Evolutionary conservation across 176 grass and related monocot species (phyloP).

Genomic region (Eragrostis curvula): DNA sequence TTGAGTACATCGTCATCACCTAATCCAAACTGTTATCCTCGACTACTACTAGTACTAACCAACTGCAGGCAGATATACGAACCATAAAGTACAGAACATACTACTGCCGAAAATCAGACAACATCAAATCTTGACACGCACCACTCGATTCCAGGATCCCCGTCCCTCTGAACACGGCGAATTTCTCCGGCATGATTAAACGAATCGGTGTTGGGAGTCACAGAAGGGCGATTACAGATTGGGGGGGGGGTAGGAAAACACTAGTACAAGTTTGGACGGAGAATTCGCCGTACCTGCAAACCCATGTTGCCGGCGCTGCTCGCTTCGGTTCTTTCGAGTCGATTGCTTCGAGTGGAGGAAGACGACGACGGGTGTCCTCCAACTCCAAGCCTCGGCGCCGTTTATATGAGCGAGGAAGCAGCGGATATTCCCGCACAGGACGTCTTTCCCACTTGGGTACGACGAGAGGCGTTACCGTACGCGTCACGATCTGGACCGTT

Average conservation of each 20-base stretch:
- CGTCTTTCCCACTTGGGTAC: not conserved
- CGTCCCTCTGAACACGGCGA: not conserved
- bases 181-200: not conserved
- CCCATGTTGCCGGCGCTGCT: constrained; percentile 4
- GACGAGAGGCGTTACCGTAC: not conserved
- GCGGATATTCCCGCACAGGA: not conserved
- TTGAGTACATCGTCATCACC: not conserved
- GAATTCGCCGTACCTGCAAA: constrained; percentile 22
- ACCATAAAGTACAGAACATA: not conserved
- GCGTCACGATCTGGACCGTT: not conserved
- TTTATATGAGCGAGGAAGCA: not conserved
- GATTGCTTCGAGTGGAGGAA: constrained; percentile 4
- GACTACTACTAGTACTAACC: no score
- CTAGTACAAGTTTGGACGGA: no score
- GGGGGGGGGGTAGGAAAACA: no score
- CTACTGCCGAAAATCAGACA: not conserved
- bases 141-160: not conserved
- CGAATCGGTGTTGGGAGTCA: not conserved
- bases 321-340: not conserved
- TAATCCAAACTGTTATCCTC: no score
- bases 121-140: not conserved
- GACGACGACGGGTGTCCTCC: no score
- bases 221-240: not conserved
- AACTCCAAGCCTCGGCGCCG: not conserved
- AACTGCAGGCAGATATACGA: not conserved